Evolutionary conservation across 495 filamentous ascomycete species (phyloP).

Genomic region (Penicillium fimorum): DNA sequence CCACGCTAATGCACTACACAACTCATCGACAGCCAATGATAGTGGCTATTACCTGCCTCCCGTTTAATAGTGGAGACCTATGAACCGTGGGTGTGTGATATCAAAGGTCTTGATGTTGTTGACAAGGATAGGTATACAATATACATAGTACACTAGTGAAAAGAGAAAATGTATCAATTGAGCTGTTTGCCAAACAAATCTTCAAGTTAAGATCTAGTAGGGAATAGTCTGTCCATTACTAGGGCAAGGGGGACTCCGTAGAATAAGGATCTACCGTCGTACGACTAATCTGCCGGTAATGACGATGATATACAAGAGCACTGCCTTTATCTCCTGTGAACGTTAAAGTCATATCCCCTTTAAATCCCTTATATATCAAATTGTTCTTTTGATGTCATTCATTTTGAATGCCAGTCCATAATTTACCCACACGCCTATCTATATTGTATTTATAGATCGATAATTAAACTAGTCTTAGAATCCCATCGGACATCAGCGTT

Average conservation of each 20-base stretch:
- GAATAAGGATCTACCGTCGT: conserved; percentile 8
- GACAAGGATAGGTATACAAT: background rate
- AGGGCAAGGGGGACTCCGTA: conserved; percentile 1
- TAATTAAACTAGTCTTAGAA: background rate
- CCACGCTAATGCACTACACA: background rate
- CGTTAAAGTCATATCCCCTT: background rate
- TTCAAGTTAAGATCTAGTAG: background rate
- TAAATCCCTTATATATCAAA: background rate
- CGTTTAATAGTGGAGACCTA: conserved; percentile 5
- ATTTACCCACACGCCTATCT: background rate
- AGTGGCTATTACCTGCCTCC: background rate
- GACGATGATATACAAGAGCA: conserved; percentile 1
- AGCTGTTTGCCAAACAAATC: background rate
- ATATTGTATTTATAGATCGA: background rate
- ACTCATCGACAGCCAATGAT: conserved; percentile 2
- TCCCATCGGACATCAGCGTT: background rate
- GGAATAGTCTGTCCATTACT: background rate
- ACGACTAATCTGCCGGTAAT: conserved; percentile 11
- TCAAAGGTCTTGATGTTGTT: background rate
- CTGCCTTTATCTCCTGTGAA: background rate
- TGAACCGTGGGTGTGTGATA: background rate
- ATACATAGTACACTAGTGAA: background rate
- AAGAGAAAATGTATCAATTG: background rate
- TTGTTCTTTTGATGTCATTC: background rate
- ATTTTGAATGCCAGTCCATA: background rate